Percentiles rank a stretch among this genome's conserved stretches.
phyloP scores from a whole-genome alignment of 345 rosid species.

The Salix exigua region DNA sequence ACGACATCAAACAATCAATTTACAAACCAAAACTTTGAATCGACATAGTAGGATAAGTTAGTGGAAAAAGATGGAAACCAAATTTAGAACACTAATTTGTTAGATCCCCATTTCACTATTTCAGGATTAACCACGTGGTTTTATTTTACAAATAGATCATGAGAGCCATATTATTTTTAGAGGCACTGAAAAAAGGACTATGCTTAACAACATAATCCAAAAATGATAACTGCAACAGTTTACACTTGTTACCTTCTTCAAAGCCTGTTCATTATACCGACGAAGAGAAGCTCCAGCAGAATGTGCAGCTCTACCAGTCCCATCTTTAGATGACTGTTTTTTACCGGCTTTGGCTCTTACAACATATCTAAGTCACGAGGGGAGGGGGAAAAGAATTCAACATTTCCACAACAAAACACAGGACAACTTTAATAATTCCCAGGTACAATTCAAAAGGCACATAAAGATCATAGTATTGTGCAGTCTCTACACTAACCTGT shows the following conservation, averaged over 20 bases:
- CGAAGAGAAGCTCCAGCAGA: slow-evolving; percentile 98
- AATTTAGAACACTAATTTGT: too few relatives aligned
- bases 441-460: not conserved
- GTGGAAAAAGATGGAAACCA: not conserved
- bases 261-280: slow-evolving; percentile 81
- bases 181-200: too few relatives aligned
- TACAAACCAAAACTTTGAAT: not conserved
- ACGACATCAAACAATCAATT: too few relatives aligned
- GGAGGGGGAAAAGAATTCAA: not conserved
- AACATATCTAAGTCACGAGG: slow-evolving; percentile 59
- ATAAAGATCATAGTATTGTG: not conserved
- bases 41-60: not conserved
- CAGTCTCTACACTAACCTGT: slow-evolving; percentile 49
- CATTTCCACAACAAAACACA: not conserved
- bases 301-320: slow-evolving; percentile 69
- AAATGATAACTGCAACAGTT: not conserved
- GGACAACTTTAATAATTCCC: too few relatives aligned
- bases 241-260: slow-evolving; percentile 67
- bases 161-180: too few relatives aligned
- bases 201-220: too few relatives aligned
- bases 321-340: slow-evolving; percentile 92
- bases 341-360: slow-evolving; percentile 98
- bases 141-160: too few relatives aligned
- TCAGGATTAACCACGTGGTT: too few relatives aligned
- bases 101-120: too few relatives aligned